Evolutionary conservation across 257 asterid species (phyloP), one percentile per base, ranked within the genome.

Genomic region (Dorcoceras hygrometricum): DNA sequence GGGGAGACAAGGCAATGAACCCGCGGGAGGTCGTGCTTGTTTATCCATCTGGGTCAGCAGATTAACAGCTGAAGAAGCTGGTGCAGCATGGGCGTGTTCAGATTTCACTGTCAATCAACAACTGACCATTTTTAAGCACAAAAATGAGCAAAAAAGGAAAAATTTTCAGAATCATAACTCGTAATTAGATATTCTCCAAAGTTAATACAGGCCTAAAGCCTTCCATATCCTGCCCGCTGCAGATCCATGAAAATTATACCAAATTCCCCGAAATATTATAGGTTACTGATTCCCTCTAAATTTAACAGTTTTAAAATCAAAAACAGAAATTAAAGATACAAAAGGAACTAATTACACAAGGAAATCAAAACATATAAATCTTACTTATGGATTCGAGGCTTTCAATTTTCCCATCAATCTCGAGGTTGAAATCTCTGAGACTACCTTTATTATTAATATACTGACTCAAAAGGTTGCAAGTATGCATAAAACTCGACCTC

Each of bases 391-490:
- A 26, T 68, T 81, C 82, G 6, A 78, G 70, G 72, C 75, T 81
- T 65, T 73, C 82, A 19, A 72, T 50, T 67, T 77, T 78, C 26
- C 82, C 87, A 51, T 77, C 69, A 20, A 83, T 78, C 73, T 78
- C 87, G 32, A 82, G 76, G 71, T 80, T 82, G 74, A 89, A 81
- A 78, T 84, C 86, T 65, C 66, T 78, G 48, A 86, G 58, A 20
- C 43, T 68, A 14, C 88, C 89, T 71, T 81, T 84, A 62, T 84
- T 86, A 71, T 86, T 89, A 26, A 89, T 81, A 68, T 66, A 89
- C 67, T 70, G 86, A 70, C 92, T 84, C 68, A 89, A 71, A 8
- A 83, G 91, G 66, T 84, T 86, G 75, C 95, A 89, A 23, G 95
- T 86, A 14, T 71, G 81, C 3, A 61, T 79, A 63, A 89, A 89